phyloP scores from a whole-genome alignment of 73 alveolate species.

The Blepharisma japonicum region DNA sequence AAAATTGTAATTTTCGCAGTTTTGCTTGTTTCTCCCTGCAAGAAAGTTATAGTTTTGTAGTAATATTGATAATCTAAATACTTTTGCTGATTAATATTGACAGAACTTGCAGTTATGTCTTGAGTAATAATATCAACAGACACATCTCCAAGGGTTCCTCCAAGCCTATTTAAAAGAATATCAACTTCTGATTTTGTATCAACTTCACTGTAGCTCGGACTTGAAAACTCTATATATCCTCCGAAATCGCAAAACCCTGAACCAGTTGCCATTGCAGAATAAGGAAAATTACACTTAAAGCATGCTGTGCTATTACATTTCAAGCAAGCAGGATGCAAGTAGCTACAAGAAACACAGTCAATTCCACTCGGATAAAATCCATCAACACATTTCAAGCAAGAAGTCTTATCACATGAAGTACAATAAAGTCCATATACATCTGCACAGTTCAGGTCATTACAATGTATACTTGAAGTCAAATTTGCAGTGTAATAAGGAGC shows the following conservation, averaged over 20 bases:
- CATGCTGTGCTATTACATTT: background rate
- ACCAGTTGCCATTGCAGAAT: background rate
- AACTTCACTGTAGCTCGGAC: background rate
- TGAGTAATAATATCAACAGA: constrained; percentile 28
- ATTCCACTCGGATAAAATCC: background rate
- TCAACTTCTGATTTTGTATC: background rate
- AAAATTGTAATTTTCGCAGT: background rate
- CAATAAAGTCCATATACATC: background rate
- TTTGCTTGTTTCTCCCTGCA: background rate
- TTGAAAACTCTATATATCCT: constrained; percentile 15
- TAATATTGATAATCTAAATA: constrained; percentile 46
- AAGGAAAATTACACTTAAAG: background rate
- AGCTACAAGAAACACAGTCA: background rate
- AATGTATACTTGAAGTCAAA: background rate
- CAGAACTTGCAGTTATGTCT: constrained; percentile 68
- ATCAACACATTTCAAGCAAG: background rate
- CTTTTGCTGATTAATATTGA: constrained; percentile 82
- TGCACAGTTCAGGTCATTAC: background rate
- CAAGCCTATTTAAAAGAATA: background rate
- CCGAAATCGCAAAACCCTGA: background rate
- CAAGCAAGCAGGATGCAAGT: background rate
- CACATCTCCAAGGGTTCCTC: background rate
- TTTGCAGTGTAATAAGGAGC: constrained; percentile 53
- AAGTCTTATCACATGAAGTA: background rate
- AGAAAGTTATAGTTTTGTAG: background rate